Percentiles rank a stretch among this genome's conserved stretches.
These are phyloP conservation scores for Terfezia claveryi DNA, from an alignment of 495 filamentous ascomycete genomes.

Conservation along the genomic window DNA sequence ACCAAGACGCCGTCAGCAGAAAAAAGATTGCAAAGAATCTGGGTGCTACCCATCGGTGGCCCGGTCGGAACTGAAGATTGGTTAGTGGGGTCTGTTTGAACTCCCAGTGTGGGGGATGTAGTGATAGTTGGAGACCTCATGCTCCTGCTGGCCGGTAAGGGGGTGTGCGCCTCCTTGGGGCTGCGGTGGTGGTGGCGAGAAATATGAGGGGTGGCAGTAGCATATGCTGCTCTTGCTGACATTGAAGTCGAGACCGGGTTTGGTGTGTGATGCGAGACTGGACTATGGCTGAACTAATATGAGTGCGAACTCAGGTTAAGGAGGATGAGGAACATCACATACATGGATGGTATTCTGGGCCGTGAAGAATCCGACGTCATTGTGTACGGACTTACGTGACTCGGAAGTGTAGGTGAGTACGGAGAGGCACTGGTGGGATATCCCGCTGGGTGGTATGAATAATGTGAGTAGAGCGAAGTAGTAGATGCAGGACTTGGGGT, in stretches of 20 bases:
- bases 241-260: constrained; percentile 18
- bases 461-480: constrained; percentile 4
- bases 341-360: constrained; percentile 18
- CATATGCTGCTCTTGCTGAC: constrained; percentile 12
- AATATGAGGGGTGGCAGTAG: constrained; percentile 17
- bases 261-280: background rate
- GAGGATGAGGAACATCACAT: background rate
- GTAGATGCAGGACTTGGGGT: constrained; percentile 18
- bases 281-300: constrained; percentile 13
- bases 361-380: constrained; percentile 13
- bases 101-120: constrained; percentile 14
- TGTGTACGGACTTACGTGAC: background rate
- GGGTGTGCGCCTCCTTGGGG: constrained; percentile 10
- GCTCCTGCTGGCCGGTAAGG: constrained; percentile 10
- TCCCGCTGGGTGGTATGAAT: constrained; percentile 8
- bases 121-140: constrained; percentile 13
- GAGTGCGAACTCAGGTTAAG: background rate
- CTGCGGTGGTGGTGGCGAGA: constrained; percentile 15
- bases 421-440: constrained; percentile 15
- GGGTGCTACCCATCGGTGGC: constrained; percentile 24
- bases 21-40: constrained; percentile 33
- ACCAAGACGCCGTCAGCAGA: constrained; percentile 37
- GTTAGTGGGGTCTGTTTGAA: constrained; percentile 2
- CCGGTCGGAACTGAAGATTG: constrained; percentile 14
- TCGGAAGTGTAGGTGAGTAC: constrained; percentile 9